A percentile compares a stretch with the other conserved stretches of the same genome.
These are phyloP conservation scores for Lignosus rhinocerotis DNA, from an alignment of 1,284 basidiomycete genomes.

Conservation along the genomic window DNA sequence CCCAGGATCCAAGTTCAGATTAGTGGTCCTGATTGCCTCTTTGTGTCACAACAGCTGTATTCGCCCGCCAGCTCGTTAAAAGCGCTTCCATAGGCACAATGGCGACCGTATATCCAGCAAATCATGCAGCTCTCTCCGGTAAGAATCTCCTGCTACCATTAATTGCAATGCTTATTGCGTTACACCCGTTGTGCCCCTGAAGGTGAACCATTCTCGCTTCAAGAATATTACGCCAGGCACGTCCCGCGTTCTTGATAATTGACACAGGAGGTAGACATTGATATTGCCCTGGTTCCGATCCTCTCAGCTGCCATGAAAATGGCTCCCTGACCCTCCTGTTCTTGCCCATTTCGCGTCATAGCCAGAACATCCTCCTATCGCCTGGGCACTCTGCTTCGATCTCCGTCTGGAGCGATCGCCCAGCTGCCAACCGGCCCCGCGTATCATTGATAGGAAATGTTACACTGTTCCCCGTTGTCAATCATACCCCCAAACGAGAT, in stretches of 20 bases:
- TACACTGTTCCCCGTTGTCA: constrained; percentile 40
- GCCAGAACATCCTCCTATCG: constrained; percentile 53
- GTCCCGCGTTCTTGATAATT: constrained; percentile 3
- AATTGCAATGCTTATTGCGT: constrained; percentile 6
- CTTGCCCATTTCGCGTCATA: constrained; percentile 63
- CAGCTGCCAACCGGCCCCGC: constrained; percentile 45
- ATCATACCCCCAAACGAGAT: constrained; percentile 35
- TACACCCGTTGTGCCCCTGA: constrained; percentile 12
- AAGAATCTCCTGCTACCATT: constrained; percentile 12
- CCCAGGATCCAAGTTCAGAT: background rate
- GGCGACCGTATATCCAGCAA: constrained; percentile 49
- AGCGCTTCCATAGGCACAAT: constrained; percentile 45
- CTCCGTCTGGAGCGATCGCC: constrained; percentile 47
- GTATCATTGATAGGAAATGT: constrained; percentile 61
- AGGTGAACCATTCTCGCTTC: constrained; percentile 61
- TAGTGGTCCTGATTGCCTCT: constrained; percentile 2
- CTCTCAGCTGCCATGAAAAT: constrained; percentile 52
- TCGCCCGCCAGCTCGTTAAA: constrained; percentile 46
- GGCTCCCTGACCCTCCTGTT: constrained; percentile 64
- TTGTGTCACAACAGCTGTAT: constrained; percentile 33
- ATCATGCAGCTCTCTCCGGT: constrained; percentile 45
- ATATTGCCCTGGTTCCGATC: background rate
- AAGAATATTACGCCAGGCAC: constrained; percentile 58
- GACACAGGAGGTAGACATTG: background rate
- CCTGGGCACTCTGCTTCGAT: constrained; percentile 50